Conservation (phyloP, 345 rosid genomes). For the Adansonia digitata region DNA sequence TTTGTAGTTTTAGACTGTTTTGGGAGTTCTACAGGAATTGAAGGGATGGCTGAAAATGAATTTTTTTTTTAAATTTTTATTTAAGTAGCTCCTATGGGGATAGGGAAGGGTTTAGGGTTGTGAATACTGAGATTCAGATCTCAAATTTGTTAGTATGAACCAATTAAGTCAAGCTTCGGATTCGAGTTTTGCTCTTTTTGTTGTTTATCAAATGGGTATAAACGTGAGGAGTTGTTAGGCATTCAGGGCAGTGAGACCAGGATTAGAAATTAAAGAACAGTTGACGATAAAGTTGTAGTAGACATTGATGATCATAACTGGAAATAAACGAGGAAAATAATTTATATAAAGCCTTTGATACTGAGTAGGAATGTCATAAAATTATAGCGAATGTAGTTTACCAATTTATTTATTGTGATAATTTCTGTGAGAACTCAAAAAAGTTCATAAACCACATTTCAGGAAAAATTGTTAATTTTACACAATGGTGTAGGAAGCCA, state of each 20-base stretch:
- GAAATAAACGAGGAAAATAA: not conserved
- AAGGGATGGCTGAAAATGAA: not conserved
- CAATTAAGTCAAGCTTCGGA: no score
- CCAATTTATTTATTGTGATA: not conserved
- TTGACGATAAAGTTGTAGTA: not conserved
- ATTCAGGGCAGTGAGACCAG: not conserved
- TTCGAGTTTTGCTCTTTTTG: not conserved
- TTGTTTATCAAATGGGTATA: not conserved
- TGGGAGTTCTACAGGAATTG: not conserved
- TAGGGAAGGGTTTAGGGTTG: no score
- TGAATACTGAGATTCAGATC: no score
- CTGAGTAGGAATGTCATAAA: no score
- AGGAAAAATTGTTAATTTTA: not conserved
- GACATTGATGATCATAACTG: not conserved
- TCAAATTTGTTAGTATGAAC: no score
- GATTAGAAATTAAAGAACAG: not conserved
- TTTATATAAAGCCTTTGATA: not conserved
- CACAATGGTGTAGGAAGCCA: not conserved
- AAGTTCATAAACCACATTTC: not conserved
- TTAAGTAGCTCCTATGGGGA: no score
- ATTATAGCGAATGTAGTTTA: no score
- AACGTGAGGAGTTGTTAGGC: no score
- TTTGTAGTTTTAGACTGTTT: not conserved
- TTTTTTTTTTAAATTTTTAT: no score
- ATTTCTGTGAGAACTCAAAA: not conserved